Base-by-base conservation (phyloP, 495 filamentous ascomycete genomes). In the Pyrenula aspistea region DNA sequence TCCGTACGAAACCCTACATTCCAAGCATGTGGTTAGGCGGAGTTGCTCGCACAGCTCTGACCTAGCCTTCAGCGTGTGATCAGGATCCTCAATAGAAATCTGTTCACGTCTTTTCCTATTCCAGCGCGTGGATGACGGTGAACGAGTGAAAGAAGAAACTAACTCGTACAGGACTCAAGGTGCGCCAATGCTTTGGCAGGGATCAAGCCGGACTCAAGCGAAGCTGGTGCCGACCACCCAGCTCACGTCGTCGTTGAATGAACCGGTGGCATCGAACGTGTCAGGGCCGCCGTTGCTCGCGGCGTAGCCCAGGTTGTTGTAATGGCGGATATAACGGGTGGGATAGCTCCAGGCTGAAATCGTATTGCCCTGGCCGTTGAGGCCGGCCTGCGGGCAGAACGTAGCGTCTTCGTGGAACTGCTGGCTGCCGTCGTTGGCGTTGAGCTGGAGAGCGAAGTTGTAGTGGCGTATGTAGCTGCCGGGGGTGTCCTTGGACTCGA, bases 281-380 rank as follows among this genome's bases (percentile, higher is more conserved):
- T 80, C 58, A 22, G 74, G 66, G 51, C 78, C 78, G 20, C 78
- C 79, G 23, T 82, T 76, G 61, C 71, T 80, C 24, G 74, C 79
- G 22, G 61, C 58, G 52, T 81, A 80, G 1, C 62, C 64, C 3
- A 70, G 62, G 25, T 77, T 71, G 22, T 59, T 54, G 61, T 73
- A 80, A 58, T 82, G 79, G 49, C 79, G 73, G 66, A 78, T 71
- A 56, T 65, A 80, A 53, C 78, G 73, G 10, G 79, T 80, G 11
- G 79, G 78, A 61, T 80, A 80, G 61, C 67, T 75, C 78, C 78
- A 82, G 11, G 77, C 69, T 22, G 76, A 73, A 53, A 82, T 62
- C 12, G 77, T 70, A 61, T 53, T 72, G 11, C 73, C 77, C 56
- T 71, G 61, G 48, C 73, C 74, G 56, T 67, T 77, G 21, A 81